Evolutionary conservation across 2,329 filamentous ascomycete species (phyloP).

Genomic region (Monosporascus sp.): DNA sequence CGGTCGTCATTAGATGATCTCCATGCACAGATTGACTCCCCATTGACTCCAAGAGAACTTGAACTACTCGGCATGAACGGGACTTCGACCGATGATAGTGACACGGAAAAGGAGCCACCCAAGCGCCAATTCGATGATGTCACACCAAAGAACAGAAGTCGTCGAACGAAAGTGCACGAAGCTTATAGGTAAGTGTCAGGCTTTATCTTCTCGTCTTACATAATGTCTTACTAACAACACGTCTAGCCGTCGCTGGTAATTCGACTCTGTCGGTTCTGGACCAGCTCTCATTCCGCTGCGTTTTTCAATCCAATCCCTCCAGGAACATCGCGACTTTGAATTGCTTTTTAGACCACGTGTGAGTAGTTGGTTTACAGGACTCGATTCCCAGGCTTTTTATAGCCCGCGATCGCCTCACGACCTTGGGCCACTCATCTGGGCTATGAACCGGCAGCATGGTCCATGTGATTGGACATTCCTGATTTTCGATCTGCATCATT

Average conservation of each 20-base stretch:
- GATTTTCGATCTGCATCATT: too few relatives aligned
- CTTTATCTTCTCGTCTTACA: background rate
- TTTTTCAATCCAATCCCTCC: background rate
- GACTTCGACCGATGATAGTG: constrained; percentile 14
- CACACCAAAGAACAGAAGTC: constrained; percentile 13
- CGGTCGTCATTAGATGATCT: constrained; percentile 13
- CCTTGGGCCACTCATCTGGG: too few relatives aligned
- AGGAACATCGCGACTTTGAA: background rate
- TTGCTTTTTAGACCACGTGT: too few relatives aligned
- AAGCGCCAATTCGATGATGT: constrained; percentile 11
- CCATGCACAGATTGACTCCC: constrained; percentile 14
- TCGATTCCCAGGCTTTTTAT: too few relatives aligned
- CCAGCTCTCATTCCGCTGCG: background rate
- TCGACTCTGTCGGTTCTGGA: too few relatives aligned
- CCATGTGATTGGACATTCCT: too few relatives aligned
- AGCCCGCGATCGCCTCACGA: too few relatives aligned
- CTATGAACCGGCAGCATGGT: too few relatives aligned
- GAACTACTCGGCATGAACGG: constrained; percentile 22
- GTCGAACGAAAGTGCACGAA: constrained; percentile 15
- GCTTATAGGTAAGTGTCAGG: constrained; percentile 20
- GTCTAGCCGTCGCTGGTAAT: constrained; percentile 21
- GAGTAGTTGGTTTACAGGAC: too few relatives aligned
- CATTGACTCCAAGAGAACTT: constrained; percentile 23
- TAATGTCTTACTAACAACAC: constrained; percentile 6
- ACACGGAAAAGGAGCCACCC: constrained; percentile 15